Base-by-base conservation (phyloP, 2,329 filamentous ascomycete species). In the Claviceps citrina region DNA sequence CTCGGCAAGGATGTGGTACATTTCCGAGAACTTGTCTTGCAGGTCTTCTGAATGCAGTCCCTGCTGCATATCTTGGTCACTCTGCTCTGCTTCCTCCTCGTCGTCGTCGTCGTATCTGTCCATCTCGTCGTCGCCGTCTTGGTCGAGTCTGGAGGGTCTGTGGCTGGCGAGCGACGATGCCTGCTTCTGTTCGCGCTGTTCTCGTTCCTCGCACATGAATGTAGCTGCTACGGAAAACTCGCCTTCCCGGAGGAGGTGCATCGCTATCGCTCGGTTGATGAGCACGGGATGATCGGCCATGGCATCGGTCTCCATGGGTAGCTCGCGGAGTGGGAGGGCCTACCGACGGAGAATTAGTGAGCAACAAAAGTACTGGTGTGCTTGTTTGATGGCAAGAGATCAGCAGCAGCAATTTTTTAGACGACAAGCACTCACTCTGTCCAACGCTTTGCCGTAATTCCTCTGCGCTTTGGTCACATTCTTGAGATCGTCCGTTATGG, bases 211-310 rank as follows among this genome's bases (percentile, higher is more conserved):
- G 12, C 71, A 65, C 36, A 94, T 74, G 51, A 98, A 95, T 1
- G 79, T 85, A 13, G 79, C 77, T 10, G 89, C 89, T 2, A 94
- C 87, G 18, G 70, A 71, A 59, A 98, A 98, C 55, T 94, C 83
- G 36, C 91, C 91, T 62, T 96, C 89, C 31, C 91, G 83, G 30
- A 98, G 71, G 18, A 98, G 72, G 55, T 98, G 91, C 86, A 96
- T 95, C 8, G 84, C 84, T 50, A 98, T 93, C 6, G 91, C 89
- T 42, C 87, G 77, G 61, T 95, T 93, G 55, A 96, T 84, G 10
- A 95, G 69, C 13, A 71, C 67, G 4, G 81, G 72, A 48, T 93
- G 78, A 16, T 78, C 73, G 1, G 76, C 78, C 58, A 95, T 76
- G 26, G 78, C 81, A 59, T 93, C 85, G 51, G 85, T 78, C 43